A percentile compares a stretch with the other conserved stretches of the same genome.
These are phyloP conservation scores for Punica granatum DNA, from an alignment of 345 rosid species.

Conservation along the genomic window DNA sequence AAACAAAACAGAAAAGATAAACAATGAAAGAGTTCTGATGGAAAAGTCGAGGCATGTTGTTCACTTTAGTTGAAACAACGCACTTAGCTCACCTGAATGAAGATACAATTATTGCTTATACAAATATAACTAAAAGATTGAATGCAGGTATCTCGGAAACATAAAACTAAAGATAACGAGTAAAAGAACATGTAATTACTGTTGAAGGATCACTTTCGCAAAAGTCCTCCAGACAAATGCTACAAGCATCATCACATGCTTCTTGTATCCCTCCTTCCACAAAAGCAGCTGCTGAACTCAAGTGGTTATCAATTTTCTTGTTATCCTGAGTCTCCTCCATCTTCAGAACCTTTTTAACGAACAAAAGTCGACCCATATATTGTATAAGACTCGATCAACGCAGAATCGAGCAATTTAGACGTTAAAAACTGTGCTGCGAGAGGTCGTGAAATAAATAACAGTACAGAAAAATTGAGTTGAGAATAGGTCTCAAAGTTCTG, in stretches of 20 bases:
- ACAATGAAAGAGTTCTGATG: not conserved
- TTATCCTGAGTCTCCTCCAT: constrained; percentile 25
- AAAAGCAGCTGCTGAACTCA: constrained; percentile 65
- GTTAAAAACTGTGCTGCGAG: too few relatives aligned
- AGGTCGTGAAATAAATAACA: too few relatives aligned
- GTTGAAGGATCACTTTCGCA: constrained; percentile 61
- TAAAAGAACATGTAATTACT: constrained; percentile 19
- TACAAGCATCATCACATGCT: constrained; percentile 64
- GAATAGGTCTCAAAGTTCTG: too few relatives aligned
- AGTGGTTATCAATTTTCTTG: constrained; percentile 28
- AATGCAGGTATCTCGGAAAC: not conserved
- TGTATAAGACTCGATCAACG: not conserved
- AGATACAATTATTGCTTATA: not conserved
- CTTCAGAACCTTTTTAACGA: constrained; percentile 26
- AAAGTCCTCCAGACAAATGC: constrained; percentile 73
- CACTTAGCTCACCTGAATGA: too few relatives aligned
- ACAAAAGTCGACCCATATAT: not conserved
- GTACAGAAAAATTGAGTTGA: too few relatives aligned
- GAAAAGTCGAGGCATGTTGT: not conserved
- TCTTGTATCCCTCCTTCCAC: constrained; percentile 71
- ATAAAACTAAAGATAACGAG: too few relatives aligned
- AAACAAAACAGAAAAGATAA: not conserved
- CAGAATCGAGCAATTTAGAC: not conserved
- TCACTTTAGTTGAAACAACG: not conserved
- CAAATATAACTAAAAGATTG: not conserved